A percentile compares a stretch with the other conserved stretches of the same genome.
Evolutionary conservation across 495 filamentous ascomycete species (phyloP).

Genomic region (Annulohypoxylon bovei): DNA sequence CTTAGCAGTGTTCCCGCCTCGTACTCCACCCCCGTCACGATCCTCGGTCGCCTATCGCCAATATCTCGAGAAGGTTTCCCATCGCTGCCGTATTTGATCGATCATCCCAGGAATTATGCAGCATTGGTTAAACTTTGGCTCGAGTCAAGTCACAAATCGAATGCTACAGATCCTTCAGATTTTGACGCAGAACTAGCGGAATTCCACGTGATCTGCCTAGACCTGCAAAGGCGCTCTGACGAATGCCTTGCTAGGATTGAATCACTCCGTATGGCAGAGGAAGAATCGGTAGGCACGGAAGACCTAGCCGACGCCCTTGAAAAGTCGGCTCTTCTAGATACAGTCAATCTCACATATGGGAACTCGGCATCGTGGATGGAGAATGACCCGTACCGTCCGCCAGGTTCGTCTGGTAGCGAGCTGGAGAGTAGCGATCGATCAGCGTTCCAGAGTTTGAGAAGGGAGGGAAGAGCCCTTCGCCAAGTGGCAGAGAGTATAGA

Average conservation of each 20-base stretch:
- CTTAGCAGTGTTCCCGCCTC: constrained; percentile 77
- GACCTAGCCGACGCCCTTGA: constrained; percentile 81
- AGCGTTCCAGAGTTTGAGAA: constrained; percentile 54
- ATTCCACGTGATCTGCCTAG: constrained; percentile 80
- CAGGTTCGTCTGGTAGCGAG: constrained; percentile 61
- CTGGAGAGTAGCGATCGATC: constrained; percentile 54
- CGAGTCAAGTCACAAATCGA: constrained; percentile 61
- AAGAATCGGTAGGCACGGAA: constrained; percentile 71
- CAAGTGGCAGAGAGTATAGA: constrained; percentile 53
- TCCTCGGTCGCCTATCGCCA: constrained; percentile 82
- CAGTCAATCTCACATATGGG: constrained; percentile 46
- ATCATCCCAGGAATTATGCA: constrained; percentile 87
- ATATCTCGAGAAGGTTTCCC: constrained; percentile 93
- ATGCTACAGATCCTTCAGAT: constrained; percentile 52
- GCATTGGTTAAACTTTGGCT: constrained; percentile 91
- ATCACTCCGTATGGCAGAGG: constrained; percentile 66
- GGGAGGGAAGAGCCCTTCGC: constrained; percentile 53
- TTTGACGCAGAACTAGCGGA: constrained; percentile 69
- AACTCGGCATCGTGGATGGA: constrained; percentile 49
- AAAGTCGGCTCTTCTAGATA: constrained; percentile 64
- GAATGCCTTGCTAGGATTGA: constrained; percentile 69
- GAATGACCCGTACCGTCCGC: constrained; percentile 50
- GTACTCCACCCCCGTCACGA: constrained; percentile 92
- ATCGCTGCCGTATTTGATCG: constrained; percentile 92
- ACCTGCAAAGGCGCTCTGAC: constrained; percentile 75